Evolutionary conservation across 2,329 filamentous ascomycete species (phyloP), one percentile per base, ranked within the genome.

Genomic region (Fusarium verticillioides): DNA sequence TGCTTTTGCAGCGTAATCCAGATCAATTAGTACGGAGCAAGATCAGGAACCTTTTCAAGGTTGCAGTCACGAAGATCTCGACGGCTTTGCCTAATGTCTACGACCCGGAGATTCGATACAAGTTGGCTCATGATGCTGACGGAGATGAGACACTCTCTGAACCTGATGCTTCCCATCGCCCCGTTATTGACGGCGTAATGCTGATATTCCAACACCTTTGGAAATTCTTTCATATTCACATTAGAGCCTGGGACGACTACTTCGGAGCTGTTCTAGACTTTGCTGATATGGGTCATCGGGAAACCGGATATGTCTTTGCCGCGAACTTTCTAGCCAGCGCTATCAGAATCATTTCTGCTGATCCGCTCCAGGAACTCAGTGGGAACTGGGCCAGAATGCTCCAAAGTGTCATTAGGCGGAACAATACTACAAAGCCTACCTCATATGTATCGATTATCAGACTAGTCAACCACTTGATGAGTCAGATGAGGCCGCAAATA

Each of bases 241-340:
- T 90, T 34, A 88, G 91, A 63, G 88, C 92, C 7, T 96, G 94
- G 94, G 89, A 91, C 46, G 93, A 96, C 76, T 92, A 92, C 65
- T 96, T 96, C 78, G 87, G 88, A 18, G 86, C 93, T n/a, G 84
- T 95, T 69, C 78, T 88, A n/a, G 84, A 84, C n/a, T 92, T 95
- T 78, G 89, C 90, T 19, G 85, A 84, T 50, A 81, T 94, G 61
- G 92, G 92, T 2, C 81, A 84, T 7, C 79, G 85, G 9, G 91
- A 94, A 79, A 85, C 88, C 26, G 83, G 84, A 4, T 78, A 87
- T 10, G 84, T 95, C 30, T 84, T 95, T 30, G 87, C 90, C 16
- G 84, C 86, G 37, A 87, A 89, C 30, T 93, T 90, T 74, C 83
- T 95, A 26, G 78, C 83, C 44, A 90, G 85, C 70, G 85, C 89